Percentiles rank a stretch among this genome's conserved stretches.
These are phyloP conservation scores for Fraxinus cuspidata DNA, from an alignment of 257 asterid species.

Conservation along the genomic window DNA sequence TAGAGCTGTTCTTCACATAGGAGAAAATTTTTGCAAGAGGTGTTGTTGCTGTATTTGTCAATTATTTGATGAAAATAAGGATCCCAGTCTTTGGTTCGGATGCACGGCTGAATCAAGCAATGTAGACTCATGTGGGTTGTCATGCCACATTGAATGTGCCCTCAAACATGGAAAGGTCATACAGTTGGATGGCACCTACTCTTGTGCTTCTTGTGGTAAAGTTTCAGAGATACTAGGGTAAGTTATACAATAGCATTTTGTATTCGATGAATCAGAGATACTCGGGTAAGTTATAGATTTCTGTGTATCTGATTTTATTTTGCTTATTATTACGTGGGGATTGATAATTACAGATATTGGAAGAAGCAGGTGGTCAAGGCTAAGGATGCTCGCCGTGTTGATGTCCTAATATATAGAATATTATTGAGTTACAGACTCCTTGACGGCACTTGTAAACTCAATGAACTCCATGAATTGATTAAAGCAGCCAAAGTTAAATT, in stretches of 20 bases:
- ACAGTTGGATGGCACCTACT: slow-evolving; percentile 87
- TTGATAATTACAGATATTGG: slow-evolving; percentile 57
- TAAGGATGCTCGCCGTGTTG: slow-evolving; percentile 88
- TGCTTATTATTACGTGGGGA: too few relatives aligned
- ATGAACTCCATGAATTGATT: slow-evolving; percentile 70
- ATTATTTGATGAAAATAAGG: slow-evolving; percentile 82
- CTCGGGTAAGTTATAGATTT: too few relatives aligned
- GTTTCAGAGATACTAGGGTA: slow-evolving; percentile 87
- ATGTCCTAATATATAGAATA: slow-evolving; percentile 69
- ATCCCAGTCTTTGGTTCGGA: slow-evolving; percentile 87
- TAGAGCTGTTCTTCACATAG: slow-evolving; percentile 61
- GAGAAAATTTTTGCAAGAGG: slow-evolving; percentile 48
- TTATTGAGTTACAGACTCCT: slow-evolving; percentile 74
- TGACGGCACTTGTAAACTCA: slow-evolving; percentile 69
- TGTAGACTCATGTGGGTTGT: slow-evolving; percentile 71
- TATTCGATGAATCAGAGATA: background rate
- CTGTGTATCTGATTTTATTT: too few relatives aligned
- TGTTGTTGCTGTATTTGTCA: slow-evolving; percentile 62
- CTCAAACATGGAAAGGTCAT: slow-evolving; percentile 71
- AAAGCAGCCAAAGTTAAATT: slow-evolving; percentile 71
- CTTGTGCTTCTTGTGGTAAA: slow-evolving; percentile 86
- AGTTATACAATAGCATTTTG: slow-evolving; percentile 29
- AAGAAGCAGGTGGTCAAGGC: slow-evolving; percentile 78
- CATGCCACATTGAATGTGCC: slow-evolving; percentile 88
- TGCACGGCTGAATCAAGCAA: slow-evolving; percentile 67